phyloP scores from a whole-genome alignment of 2,329 filamentous ascomycete genomes.

The Exophiala spinifera region DNA sequence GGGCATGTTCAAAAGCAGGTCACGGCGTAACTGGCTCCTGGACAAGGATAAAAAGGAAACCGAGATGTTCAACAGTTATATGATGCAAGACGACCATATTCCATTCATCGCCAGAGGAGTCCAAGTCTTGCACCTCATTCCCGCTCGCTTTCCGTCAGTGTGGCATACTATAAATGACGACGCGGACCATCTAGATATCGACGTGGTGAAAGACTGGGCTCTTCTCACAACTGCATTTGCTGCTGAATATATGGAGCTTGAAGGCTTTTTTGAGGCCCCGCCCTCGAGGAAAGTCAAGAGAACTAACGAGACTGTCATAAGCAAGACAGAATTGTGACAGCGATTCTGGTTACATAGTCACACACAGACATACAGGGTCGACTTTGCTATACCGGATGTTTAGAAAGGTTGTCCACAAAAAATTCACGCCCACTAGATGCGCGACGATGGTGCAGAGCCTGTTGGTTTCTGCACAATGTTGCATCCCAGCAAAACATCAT shows the following conservation, averaged over 20 bases:
- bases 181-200: constrained; percentile 75
- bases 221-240: constrained; percentile 79
- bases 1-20: constrained; percentile 61
- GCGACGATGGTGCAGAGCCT: no score
- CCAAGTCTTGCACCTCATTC: constrained; percentile 85
- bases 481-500: no score
- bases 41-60: constrained; percentile 34
- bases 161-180: constrained; percentile 89
- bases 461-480: no score
- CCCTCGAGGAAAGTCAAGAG: constrained; percentile 18
- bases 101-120: constrained; percentile 87
- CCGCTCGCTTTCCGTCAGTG: constrained; percentile 72
- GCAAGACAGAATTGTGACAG: constrained; percentile 34
- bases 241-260: constrained; percentile 88
- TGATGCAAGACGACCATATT: constrained; percentile 81
- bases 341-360: constrained; percentile 4
- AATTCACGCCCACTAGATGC: no score
- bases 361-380: neutral
- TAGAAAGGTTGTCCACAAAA: neutral
- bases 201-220: constrained; percentile 82
- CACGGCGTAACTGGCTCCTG: constrained; percentile 30
- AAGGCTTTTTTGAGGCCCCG: constrained; percentile 48
- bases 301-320: constrained; percentile 19
- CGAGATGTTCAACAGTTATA: constrained; percentile 46
- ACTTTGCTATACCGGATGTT: neutral